Evolutionary conservation across 495 filamentous ascomycete species (phyloP), one percentile per base, ranked within the genome.

Genomic region (Thozetella sp.): DNA sequence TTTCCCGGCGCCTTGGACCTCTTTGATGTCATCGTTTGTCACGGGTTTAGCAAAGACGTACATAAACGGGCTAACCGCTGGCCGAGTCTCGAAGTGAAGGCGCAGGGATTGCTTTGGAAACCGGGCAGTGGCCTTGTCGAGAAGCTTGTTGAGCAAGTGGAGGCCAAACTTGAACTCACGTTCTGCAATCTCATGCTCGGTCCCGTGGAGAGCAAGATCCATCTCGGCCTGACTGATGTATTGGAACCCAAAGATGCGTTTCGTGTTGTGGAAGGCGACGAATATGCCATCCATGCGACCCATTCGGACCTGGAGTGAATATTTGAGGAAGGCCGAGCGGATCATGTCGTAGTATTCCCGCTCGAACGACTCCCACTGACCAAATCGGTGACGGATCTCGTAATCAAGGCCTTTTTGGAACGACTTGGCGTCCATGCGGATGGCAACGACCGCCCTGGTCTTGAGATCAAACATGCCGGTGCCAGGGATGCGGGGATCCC

Each of bases 281-380:
- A 97, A 98, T 53, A 98, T 97, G 53, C 95, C 95, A 63, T 98
- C 93, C 95, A 99, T 99, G 22, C 96, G 87, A 25, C 95, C 95
- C 81, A 98, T 92, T 22, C 95, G 88, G 30, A 93, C 95, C 71
- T 99, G 95, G 23, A 99, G 80, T 3, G 93, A 96, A 70, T 99
- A 99, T 66, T 98, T 98, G 57, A 99, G 77, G 78, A 99, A 96
- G 6, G 94, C 94, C 1, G 92, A 83, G 27, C 95, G 85, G 57
- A 96, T 94, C 94, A 98, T 96, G 68, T 99, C 95, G 68, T 87
- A 96, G 73, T 92, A 97, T 69, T 99, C 96, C 48, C 94, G 88
- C 67, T 99, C 95, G 72, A 87, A 99, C 0, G 93, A 97, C 69
- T 96, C 90, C 76, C 81, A 99, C 34, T 83, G 76, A 12, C 95